Base-by-base conservation (phyloP, 2,329 filamentous ascomycete species). In the Thermoascus crustaceus region DNA sequence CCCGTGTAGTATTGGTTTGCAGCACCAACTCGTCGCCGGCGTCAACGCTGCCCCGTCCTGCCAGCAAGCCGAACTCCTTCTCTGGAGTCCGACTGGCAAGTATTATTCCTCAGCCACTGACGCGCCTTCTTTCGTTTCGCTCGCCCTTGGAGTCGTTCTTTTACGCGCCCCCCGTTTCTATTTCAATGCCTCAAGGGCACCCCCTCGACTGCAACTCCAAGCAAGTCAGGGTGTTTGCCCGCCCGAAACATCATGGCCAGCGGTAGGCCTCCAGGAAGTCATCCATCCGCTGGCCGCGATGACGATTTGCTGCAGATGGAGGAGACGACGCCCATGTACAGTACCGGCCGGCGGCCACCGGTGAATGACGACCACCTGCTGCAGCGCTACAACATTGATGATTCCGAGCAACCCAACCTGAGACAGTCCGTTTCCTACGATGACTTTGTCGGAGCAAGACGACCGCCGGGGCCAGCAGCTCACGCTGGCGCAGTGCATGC, bases 401-500 rank as follows among this genome's bases (percentile, higher is more conserved):
- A 77, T 46, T 68, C 72, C 44, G 76, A 84, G 46, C 68, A 73
- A 48, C 67, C 73, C 30, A 74, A 75, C 42, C 65, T 78, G 38
- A 82, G 89, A 47, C 85, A 87, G 34, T 95, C 88, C 17, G 79
- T 89, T 34, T 94, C 87, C 39, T 95, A 95, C 64, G 89, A 95
- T 70, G 83, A 91, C 52, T 96, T 95, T 59, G 81, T 96, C 43
- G 89, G 89, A 45, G 78, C 71, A 32, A 67, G 68, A 44, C 69
- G 68, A 42, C 65, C 71, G 40, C 62, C 69, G 35, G 58, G 69
- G 14, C 60, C 68, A 30, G 61, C 45, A 30, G 32, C 23, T 44
- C 67, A 53, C 61, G 55, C 42, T 45, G 69, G 47, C 61, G 65
- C 35, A 61, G 66, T 48, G 59, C 49, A 49, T 23, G 42, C 47